phyloP scores from a whole-genome alignment of 1,284 basidiomycete genomes.

The Amylostereum areolatum region DNA sequence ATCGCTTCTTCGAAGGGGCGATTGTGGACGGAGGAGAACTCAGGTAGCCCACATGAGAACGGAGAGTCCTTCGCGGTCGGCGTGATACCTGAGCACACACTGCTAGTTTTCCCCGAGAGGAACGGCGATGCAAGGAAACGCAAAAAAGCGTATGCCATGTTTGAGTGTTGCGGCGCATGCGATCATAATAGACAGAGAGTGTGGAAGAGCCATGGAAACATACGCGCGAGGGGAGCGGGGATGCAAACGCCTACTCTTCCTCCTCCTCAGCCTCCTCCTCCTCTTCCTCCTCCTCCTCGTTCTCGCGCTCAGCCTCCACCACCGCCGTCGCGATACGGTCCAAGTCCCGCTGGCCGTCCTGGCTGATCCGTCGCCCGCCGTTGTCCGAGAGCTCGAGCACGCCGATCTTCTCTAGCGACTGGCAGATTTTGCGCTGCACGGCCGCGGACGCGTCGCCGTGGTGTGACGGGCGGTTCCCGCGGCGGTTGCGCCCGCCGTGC shows the following conservation, averaged over 20 bases:
- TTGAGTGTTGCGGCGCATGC: too few relatives aligned
- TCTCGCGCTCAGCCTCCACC: conserved; percentile 82
- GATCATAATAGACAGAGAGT: too few relatives aligned
- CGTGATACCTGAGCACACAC: too few relatives aligned
- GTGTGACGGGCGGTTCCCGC: conserved; percentile 93
- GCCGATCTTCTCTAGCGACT: conserved; percentile 98
- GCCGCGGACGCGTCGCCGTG: conserved; percentile 85
- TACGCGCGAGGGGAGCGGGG: too few relatives aligned
- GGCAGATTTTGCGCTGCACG: conserved; percentile 89
- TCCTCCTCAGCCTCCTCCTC: conserved; percentile 78
- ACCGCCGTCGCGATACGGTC: conserved; percentile 98
- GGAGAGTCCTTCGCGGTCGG: too few relatives aligned
- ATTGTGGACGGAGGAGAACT: too few relatives aligned
- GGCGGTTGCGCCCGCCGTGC: conserved; percentile 93
- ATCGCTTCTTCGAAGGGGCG: too few relatives aligned
- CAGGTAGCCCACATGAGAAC: too few relatives aligned
- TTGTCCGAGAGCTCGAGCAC: conserved; percentile 93
- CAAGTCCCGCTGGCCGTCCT: conserved; percentile 96
- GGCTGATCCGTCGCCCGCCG: conserved; percentile 93
- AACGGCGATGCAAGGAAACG: too few relatives aligned
- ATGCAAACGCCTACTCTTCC: conserved; percentile 23
- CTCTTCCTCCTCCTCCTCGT: conserved; percentile 84
- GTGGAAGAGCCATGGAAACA: too few relatives aligned
- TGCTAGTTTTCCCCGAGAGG: too few relatives aligned
- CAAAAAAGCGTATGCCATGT: too few relatives aligned